These are phyloP conservation scores for Exidia glandulosa DNA, from an alignment of 768 basidiomycete genomes.

Conservation along the genomic window DNA sequence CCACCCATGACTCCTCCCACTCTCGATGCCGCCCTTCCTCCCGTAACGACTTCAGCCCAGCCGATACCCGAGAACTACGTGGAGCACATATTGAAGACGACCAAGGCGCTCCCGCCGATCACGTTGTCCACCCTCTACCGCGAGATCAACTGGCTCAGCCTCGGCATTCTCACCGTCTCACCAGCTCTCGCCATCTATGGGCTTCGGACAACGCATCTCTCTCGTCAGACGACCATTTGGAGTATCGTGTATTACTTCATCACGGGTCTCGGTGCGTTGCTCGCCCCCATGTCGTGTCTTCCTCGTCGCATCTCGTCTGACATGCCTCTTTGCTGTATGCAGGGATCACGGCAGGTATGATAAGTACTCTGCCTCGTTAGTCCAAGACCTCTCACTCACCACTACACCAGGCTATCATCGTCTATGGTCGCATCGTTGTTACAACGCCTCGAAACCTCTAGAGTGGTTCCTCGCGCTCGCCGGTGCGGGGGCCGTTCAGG, in stretches of 20 bases:
- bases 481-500: slow-evolving; percentile 89
- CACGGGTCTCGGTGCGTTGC: slow-evolving; percentile 70
- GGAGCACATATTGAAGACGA: slow-evolving; percentile 55
- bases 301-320: not conserved
- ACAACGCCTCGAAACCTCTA: slow-evolving; percentile 79
- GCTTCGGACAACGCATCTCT: slow-evolving; percentile 46
- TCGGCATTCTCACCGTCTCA: slow-evolving; percentile 58
- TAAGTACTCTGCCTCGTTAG: not conserved
- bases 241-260: slow-evolving; percentile 59
- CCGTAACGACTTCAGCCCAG: not conserved
- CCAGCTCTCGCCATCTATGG: slow-evolving; percentile 70
- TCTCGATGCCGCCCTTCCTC: not conserved
- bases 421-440: slow-evolving; percentile 92
- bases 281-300: no score
- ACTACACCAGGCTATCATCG: slow-evolving; percentile 62
- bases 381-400: not conserved
- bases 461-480: slow-evolving; percentile 76
- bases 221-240: slow-evolving; percentile 67
- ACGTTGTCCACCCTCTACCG: slow-evolving; percentile 43
- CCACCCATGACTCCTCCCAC: not conserved
- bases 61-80: slow-evolving; percentile 74
- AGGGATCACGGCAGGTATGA: slow-evolving; percentile 59
- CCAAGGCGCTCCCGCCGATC: slow-evolving; percentile 59
- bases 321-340: not conserved
- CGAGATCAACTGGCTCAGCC: slow-evolving; percentile 71